Evolutionary conservation across 148 eudicot species (phyloP).

Genomic region (Bassia scoparia): DNA sequence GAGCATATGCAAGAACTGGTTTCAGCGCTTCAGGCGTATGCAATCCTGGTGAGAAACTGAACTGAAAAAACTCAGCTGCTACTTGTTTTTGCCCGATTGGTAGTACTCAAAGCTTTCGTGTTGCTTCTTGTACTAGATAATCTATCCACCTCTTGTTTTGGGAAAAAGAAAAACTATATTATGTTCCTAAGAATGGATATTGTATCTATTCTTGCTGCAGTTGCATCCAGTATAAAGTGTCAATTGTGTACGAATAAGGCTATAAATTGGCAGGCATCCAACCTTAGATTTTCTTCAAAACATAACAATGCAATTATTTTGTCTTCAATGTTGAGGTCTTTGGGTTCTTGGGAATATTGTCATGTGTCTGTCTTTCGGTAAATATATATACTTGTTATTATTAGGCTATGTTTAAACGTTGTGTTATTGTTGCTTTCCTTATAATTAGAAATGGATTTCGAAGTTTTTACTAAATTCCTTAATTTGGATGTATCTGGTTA

Average conservation of each 20-base stretch:
- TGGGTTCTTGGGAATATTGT: not conserved
- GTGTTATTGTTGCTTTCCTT: not conserved
- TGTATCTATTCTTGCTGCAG: not conserved
- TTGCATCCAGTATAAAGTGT: not conserved
- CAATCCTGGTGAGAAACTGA: conserved; percentile 68
- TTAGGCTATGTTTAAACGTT: not conserved
- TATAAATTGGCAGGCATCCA: not conserved
- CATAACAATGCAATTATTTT: no score
- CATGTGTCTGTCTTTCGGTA: not conserved
- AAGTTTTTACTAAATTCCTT: not conserved
- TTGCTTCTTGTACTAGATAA: conserved; percentile 1
- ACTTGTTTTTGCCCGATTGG: conserved; percentile 84
- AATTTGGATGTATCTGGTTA: not conserved
- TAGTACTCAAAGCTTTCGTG: conserved; percentile 21
- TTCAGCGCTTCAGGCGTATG: conserved; percentile 88
- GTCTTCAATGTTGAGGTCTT: not conserved
- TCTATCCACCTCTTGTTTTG: not conserved
- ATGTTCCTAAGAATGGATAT: not conserved
- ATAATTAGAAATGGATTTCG: not conserved
- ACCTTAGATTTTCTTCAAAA: no score
- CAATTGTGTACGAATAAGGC: not conserved
- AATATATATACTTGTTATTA: not conserved
- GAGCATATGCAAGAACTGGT: conserved; percentile 72
- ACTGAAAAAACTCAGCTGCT: conserved; percentile 75
- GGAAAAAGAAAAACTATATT: not conserved